Evolutionary conservation across 1,284 basidiomycete species (phyloP).

Genomic region (Ganoderma boninense): DNA sequence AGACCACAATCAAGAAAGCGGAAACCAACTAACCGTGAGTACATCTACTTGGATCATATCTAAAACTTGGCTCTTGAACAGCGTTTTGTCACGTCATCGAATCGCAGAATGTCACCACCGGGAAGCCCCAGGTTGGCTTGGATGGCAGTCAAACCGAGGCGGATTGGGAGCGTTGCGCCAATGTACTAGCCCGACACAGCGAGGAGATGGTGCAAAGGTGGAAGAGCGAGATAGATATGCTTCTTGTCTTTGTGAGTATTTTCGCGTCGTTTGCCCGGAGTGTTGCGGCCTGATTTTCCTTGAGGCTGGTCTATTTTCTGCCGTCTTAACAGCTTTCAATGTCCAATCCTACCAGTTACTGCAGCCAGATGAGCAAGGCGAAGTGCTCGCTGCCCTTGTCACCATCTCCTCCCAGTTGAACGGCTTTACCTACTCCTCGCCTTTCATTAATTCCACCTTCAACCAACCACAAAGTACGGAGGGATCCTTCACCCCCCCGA

Average conservation of each 20-base stretch:
- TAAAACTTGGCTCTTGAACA: too few relatives aligned
- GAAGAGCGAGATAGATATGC: slow-evolving; percentile 4
- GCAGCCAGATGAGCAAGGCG: slow-evolving; percentile 12
- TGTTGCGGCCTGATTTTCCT: not conserved
- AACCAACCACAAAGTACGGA: not conserved
- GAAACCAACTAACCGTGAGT: not conserved
- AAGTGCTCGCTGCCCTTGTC: slow-evolving; percentile 9
- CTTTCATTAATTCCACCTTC: slow-evolving; percentile 20
- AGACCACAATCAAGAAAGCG: not conserved
- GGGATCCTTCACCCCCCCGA: slow-evolving; percentile 8
- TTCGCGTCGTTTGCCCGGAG: not conserved
- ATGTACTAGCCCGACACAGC: not conserved
- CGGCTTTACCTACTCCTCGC: slow-evolving; percentile 10
- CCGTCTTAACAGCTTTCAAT: slow-evolving; percentile 16
- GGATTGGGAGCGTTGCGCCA: not conserved
- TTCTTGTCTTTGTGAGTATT: not conserved
- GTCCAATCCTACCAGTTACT: slow-evolving; percentile 22
- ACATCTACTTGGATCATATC: not conserved
- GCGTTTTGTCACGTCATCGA: not conserved
- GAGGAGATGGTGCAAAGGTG: not conserved
- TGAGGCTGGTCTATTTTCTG: slow-evolving; percentile 8
- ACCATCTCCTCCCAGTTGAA: slow-evolving; percentile 15
- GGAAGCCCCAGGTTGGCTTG: not conserved
- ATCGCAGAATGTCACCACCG: not conserved
- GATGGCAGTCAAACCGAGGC: not conserved